A percentile compares a stretch with the other conserved stretches of the same genome.
Conservation (phyloP, 768 basidiomycete genomes). For the Russula virescens region DNA sequence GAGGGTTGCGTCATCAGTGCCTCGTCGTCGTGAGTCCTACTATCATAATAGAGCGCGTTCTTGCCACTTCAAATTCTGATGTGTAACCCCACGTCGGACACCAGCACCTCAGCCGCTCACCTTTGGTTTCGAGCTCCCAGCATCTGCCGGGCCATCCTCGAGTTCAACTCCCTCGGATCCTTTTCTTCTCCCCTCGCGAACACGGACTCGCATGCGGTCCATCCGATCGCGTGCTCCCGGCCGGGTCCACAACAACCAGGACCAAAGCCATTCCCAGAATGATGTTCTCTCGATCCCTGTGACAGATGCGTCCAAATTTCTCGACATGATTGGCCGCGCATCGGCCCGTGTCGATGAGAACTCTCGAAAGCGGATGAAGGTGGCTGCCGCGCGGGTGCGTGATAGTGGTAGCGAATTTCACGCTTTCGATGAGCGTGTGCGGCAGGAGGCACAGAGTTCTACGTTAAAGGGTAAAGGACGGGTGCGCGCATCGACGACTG, state of each 20-base stretch:
- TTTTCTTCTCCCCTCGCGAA: not conserved
- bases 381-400: not conserved
- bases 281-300: not conserved
- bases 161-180: not conserved
- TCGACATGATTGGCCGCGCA: slow-evolving; percentile 16
- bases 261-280: slow-evolving; percentile 8
- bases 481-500: not conserved
- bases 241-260: not conserved
- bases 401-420: not conserved
- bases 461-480: slow-evolving; percentile 8
- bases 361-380: slow-evolving; percentile 17
- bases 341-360: slow-evolving; percentile 18
- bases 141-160: slow-evolving; percentile 3
- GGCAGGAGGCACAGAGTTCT: not conserved
- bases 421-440: too few relatives aligned
- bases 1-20: slow-evolving; percentile 10
- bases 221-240: not conserved
- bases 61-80: not conserved
- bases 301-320: slow-evolving; percentile 11
- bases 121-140: slow-evolving; percentile 17
- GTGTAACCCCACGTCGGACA: not conserved
- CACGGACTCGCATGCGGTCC: not conserved
- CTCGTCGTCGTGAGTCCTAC: slow-evolving; percentile 10
- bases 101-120: slow-evolving; percentile 15
- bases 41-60: not conserved